Base-by-base conservation (phyloP, 495 filamentous ascomycete species). In the Aspergillus kassunensis region DNA sequence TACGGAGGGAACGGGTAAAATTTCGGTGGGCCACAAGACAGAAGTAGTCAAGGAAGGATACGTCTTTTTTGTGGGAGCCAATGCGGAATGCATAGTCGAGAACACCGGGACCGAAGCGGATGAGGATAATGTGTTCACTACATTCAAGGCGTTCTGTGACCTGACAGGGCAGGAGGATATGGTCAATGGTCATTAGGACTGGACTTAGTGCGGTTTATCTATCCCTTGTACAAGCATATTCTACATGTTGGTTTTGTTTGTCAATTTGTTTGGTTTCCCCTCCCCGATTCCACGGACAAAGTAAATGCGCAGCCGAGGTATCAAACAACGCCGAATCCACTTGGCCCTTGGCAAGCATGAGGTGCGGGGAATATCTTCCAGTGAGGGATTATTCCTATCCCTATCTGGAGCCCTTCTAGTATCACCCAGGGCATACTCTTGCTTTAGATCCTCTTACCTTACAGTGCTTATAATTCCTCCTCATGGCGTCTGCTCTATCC, bases 71-170 rank as follows among this genome's bases (percentile, higher is more conserved):
- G 87, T 97, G 2, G 93, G 93, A 1, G 89, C 93, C 16, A 90
- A 87, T 7, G 95, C 95, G 0, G 87, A 95, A 69, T 80, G 86
- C 35, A 75, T 89, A 1, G 65, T 97, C 37, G 86, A 96, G 67
- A 87, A 80, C 29, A 79, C 79, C 4, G 74, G 69, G 23, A 66
- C 57, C 24, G 69, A 59, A 7, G 51, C 60, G 27, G 67, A 63
- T 18, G 58, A 79, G 60, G 80, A 77, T 13, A 81, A 86, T 56
- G 76, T 79, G 15, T 88, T 97, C 58, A 86, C 87, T 20, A 91
- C 88, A 0, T 99, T 92, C 74, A 96, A 91, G 73, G 95, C 95
- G 2, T 99, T 96, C 63, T 96, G 90, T 61, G 91, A 97, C 71
- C 69, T 96, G 55, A 77, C 81, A 15, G 82, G 74, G 42, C 77